Percentiles rank a stretch among this genome's conserved stretches.
phyloP scores from a whole-genome alignment of 192 early-diverging fungal species.

The Umbelopsis sp. region DNA sequence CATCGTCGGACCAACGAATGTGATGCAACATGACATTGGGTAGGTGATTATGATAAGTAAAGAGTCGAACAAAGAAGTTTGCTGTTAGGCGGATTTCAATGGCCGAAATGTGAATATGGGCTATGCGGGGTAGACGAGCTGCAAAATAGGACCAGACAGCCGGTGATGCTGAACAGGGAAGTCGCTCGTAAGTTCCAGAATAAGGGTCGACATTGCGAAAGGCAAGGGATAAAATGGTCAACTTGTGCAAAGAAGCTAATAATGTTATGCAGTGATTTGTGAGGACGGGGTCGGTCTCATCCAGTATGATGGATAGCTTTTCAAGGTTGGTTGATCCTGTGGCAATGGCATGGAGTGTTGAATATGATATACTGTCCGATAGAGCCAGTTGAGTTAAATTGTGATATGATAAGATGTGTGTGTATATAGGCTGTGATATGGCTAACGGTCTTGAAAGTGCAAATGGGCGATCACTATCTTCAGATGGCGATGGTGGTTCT shows the following conservation, averaged over 20 bases:
- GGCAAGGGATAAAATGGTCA: conserved; percentile 32
- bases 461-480: neutral
- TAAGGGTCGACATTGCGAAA: conserved; percentile 25
- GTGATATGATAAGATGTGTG: conserved; percentile 10
- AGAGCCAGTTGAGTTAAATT: conserved; percentile 29
- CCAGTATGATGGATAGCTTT: conserved; percentile 30
- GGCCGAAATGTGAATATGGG: conserved; percentile 29
- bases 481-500: conserved; percentile 14
- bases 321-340: conserved; percentile 25
- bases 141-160: conserved; percentile 23
- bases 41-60: neutral
- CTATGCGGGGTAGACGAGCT: neutral
- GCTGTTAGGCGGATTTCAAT: conserved; percentile 9
- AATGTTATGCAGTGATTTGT: conserved; percentile 1
- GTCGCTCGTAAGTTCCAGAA: conserved; percentile 11
- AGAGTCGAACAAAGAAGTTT: conserved; percentile 22
- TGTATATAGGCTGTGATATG: conserved; percentile 27
- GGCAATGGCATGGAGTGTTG: conserved; percentile 17
- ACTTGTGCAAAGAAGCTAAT: neutral
- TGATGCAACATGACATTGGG: conserved; percentile 36
- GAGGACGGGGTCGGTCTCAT: conserved; percentile 21
- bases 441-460: neutral
- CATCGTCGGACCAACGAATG: conserved; percentile 14
- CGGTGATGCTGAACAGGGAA: conserved; percentile 28
- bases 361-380: conserved; percentile 24